Conservation (phyloP, 768 basidiomycete species). For the Gautieria morchelliformis region DNA sequence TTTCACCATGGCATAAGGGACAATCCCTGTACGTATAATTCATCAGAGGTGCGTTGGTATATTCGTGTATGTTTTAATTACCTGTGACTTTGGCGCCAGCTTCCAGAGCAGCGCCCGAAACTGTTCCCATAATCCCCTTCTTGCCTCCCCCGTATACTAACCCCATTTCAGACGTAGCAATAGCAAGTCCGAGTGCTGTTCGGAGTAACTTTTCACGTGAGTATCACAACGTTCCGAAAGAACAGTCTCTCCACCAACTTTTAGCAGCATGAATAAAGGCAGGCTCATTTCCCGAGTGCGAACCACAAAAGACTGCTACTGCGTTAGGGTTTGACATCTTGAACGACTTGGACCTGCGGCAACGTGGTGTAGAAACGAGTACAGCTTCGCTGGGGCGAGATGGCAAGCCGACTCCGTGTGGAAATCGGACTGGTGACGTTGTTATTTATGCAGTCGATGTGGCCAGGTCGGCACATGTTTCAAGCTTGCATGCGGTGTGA, state of each 20-base stretch:
- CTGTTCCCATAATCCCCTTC: slow-evolving; percentile 78
- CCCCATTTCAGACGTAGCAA: slow-evolving; percentile 48
- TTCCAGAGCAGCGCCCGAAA: slow-evolving; percentile 56
- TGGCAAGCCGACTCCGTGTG: too few relatives aligned
- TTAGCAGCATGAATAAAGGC: slow-evolving; percentile 59
- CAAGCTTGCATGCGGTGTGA: too few relatives aligned
- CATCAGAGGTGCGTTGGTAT: background rate
- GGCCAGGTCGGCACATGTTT: too few relatives aligned
- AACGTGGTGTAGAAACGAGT: too few relatives aligned
- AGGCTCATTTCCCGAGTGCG: slow-evolving; percentile 52
- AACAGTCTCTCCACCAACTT: slow-evolving; percentile 37
- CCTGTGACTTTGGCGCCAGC: slow-evolving; percentile 53
- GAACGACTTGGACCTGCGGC: too few relatives aligned
- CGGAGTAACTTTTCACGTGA: slow-evolving; percentile 1
- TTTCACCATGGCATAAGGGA: slow-evolving; percentile 66
- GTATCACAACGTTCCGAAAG: background rate
- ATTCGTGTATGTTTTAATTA: background rate
- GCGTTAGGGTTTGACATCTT: slow-evolving; percentile 17
- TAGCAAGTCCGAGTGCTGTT: slow-evolving; percentile 62
- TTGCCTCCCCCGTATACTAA: slow-evolving; percentile 85
- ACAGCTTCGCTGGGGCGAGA: too few relatives aligned
- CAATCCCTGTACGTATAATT: slow-evolving; percentile 39
- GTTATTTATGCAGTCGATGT: too few relatives aligned
- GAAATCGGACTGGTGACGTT: too few relatives aligned
- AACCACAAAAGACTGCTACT: slow-evolving; percentile 81